Evolutionary conservation across 768 basidiomycete species (phyloP).

Genomic region (Lactifluus piperatus): DNA sequence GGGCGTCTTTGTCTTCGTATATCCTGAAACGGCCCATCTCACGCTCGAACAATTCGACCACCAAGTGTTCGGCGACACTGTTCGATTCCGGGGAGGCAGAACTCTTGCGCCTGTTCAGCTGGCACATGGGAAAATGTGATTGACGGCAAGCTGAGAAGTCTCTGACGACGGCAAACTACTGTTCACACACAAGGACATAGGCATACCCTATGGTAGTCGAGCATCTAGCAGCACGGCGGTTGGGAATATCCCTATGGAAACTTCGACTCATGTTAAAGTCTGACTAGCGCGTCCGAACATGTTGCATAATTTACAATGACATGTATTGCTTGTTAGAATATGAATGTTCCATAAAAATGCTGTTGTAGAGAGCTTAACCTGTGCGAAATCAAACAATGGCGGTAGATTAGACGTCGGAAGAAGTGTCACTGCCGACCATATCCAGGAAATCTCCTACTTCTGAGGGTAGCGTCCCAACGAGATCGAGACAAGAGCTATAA

Average conservation of each 20-base stretch:
- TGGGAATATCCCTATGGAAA: neutral
- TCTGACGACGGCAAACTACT: neutral
- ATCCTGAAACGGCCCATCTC: conserved; percentile 39
- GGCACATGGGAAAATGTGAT: neutral
- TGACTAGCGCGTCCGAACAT: neutral
- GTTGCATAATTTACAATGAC: neutral
- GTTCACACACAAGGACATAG: neutral
- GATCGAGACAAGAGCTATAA: conserved; percentile 1
- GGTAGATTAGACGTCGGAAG: neutral
- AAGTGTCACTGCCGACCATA: conserved; percentile 2
- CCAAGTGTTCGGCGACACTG: conserved; percentile 39
- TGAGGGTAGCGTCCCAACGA: conserved; percentile 11
- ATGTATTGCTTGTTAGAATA: neutral
- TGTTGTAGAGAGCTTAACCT: neutral
- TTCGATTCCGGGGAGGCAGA: neutral
- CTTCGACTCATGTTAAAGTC: neutral
- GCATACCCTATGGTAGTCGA: neutral
- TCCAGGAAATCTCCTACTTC: conserved; percentile 11
- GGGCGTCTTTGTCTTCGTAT: conserved; percentile 37
- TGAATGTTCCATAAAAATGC: neutral
- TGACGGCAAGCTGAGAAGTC: neutral
- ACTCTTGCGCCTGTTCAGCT: neutral
- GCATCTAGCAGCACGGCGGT: conserved; percentile 2
- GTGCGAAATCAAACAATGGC: neutral
- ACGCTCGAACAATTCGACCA: conserved; percentile 46